phyloP scores from a whole-genome alignment of 2,329 filamentous ascomycete species.

The Paraphaeosphaeria minitans region DNA sequence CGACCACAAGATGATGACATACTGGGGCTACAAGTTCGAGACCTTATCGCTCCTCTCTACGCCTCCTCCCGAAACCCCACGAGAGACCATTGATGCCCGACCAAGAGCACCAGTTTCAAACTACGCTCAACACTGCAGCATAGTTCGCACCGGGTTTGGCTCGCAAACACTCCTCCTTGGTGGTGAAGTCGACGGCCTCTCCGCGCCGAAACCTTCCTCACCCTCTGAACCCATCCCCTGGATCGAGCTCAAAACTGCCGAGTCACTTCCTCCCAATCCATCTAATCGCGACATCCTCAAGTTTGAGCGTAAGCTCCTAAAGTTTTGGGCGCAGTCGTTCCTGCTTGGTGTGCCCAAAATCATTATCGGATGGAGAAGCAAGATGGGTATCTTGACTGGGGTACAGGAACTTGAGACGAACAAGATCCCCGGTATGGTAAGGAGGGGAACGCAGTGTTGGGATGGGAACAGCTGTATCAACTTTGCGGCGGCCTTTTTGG shows the following conservation, averaged over 20 bases:
- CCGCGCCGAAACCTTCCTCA: constrained; percentile 24
- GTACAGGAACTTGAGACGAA: constrained; percentile 82
- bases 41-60: constrained; percentile 76
- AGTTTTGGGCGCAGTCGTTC: constrained; percentile 97
- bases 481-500: constrained; percentile 77
- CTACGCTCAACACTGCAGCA: constrained; percentile 91
- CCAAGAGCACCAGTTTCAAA: constrained; percentile 79
- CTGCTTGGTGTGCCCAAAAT: constrained; percentile 91
- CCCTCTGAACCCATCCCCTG: constrained; percentile 68
- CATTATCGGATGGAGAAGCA: constrained; percentile 83
- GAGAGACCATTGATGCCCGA: constrained; percentile 79
- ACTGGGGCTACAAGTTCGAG: constrained; percentile 99
- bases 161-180: constrained; percentile 76
- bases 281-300: constrained; percentile 70
- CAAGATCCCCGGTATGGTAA: constrained; percentile 76
- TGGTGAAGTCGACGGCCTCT: constrained; percentile 87
- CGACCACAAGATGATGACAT: constrained; percentile 84
- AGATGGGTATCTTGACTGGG: constrained; percentile 70
- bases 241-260: constrained; percentile 94
- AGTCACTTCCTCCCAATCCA: constrained; percentile 59
- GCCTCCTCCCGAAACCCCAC: constrained; percentile 78
- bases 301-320: constrained; percentile 89
- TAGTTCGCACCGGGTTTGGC: constrained; percentile 87
- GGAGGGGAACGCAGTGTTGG: constrained; percentile 73
- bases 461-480: constrained; percentile 94